phyloP scores from a whole-genome alignment of 805 yeast species.

The Ogataea glucozyma region DNA sequence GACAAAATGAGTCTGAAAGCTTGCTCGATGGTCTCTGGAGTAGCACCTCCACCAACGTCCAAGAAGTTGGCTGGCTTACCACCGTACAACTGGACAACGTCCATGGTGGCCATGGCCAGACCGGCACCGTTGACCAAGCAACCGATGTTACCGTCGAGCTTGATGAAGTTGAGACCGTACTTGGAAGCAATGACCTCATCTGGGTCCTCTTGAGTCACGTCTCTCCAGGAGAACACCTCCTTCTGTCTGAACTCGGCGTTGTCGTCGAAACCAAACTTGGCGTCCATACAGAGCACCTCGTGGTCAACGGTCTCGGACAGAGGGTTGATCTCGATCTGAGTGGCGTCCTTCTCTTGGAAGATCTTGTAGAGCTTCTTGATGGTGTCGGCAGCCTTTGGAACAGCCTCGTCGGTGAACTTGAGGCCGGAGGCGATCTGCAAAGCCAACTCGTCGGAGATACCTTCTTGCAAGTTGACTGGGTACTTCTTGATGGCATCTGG shows the following conservation, averaged over 20 bases:
- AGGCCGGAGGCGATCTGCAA: conserved; percentile 72
- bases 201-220: conserved; percentile 95
- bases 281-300: conserved; percentile 96
- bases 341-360: conserved; percentile 89
- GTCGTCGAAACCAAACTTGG: conserved; percentile 97
- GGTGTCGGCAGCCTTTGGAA: conserved; percentile 83
- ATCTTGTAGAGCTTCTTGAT: conserved; percentile 85
- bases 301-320: conserved; percentile 89
- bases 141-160: conserved; percentile 97
- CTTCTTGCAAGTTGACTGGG: conserved; percentile 72
- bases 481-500: conserved; percentile 92
- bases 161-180: conserved; percentile 91
- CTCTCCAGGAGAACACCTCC: conserved; percentile 96
- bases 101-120: conserved; percentile 99
- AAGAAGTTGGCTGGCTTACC: conserved; percentile 99
- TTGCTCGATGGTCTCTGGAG: conserved; percentile 95
- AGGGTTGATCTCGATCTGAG: conserved; percentile 98
- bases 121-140: conserved; percentile 99
- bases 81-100: conserved; percentile 95
- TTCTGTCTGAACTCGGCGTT: conserved; percentile 93
- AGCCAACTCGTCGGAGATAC: conserved; percentile 80
- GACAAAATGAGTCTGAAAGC: conserved; percentile 92
- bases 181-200: conserved; percentile 92
- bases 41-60: conserved; percentile 99
- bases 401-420: conserved; percentile 78